Evolutionary conservation across 2,329 filamentous ascomycete species (phyloP).

Genomic region (Stemphylium vesicarium): DNA sequence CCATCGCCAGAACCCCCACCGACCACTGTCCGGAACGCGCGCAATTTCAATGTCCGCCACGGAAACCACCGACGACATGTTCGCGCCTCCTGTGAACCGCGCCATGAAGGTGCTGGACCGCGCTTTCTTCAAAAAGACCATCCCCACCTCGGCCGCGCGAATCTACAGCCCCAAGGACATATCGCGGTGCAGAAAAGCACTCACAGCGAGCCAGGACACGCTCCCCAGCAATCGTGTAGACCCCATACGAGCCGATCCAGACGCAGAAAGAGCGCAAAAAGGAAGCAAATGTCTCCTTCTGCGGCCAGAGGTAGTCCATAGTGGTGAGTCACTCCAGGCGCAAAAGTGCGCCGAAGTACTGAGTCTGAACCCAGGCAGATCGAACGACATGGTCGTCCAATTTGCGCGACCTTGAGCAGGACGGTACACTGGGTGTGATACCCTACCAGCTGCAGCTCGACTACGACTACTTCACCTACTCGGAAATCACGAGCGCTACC

Average conservation of each 20-base stretch:
- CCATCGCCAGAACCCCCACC: neutral
- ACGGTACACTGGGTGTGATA: constrained; percentile 71
- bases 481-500: constrained; percentile 82
- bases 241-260: constrained; percentile 66
- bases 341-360: constrained; percentile 28
- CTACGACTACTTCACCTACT: constrained; percentile 87
- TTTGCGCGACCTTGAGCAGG: constrained; percentile 71
- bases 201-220: constrained; percentile 71
- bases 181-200: constrained; percentile 69
- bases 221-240: constrained; percentile 69
- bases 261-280: constrained; percentile 59
- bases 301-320: constrained; percentile 51
- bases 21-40: constrained; percentile 6
- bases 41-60: constrained; percentile 37
- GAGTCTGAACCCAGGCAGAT: constrained; percentile 58
- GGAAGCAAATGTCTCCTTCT: constrained; percentile 56
- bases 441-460: constrained; percentile 78
- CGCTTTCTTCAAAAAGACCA: constrained; percentile 77
- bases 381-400: constrained; percentile 77
- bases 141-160: constrained; percentile 79
- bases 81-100: constrained; percentile 81
- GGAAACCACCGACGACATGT: constrained; percentile 57
- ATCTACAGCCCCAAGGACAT: constrained; percentile 79
- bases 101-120: constrained; percentile 82
- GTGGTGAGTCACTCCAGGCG: constrained; percentile 37